These are phyloP conservation scores for Daldinia concentrica DNA, from an alignment of 495 filamentous ascomycete genomes.

Conservation along the genomic window DNA sequence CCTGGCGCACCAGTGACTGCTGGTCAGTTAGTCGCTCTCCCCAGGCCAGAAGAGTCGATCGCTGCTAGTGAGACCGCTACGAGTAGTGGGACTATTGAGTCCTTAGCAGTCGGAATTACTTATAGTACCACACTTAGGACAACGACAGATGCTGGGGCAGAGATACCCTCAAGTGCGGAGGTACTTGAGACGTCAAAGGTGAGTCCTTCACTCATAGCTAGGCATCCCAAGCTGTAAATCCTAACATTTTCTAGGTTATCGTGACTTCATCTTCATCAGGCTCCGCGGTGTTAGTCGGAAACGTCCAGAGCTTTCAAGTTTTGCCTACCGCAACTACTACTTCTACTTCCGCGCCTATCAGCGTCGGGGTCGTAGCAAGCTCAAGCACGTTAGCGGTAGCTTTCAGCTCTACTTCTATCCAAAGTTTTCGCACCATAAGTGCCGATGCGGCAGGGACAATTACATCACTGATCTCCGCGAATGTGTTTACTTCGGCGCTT, in stretches of 20 bases:
- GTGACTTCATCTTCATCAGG: constrained; percentile 1
- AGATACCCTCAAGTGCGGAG: no score
- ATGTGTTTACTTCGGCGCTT: constrained; percentile 16
- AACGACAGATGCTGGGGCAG: constrained; percentile 1
- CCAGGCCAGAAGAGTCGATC: neutral
- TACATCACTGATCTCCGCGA: constrained; percentile 5
- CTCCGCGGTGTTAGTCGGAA: neutral
- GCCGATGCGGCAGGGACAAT: neutral
- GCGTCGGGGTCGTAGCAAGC: constrained; percentile 11
- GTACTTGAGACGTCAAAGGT: constrained; percentile 12
- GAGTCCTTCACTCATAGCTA: neutral
- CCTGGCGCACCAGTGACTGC: constrained; percentile 31
- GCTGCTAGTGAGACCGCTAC: constrained; percentile 2
- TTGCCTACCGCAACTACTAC: neutral
- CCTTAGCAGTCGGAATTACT: neutral
- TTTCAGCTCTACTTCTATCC: constrained; percentile 9
- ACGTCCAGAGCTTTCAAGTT: constrained; percentile 28
- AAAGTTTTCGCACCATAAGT: constrained; percentile 27
- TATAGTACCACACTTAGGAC: constrained; percentile 14
- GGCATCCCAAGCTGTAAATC: neutral
- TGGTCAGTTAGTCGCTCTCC: constrained; percentile 37
- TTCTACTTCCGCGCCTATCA: constrained; percentile 8
- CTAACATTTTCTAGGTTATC: constrained; percentile 11
- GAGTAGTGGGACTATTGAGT: constrained; percentile 8
- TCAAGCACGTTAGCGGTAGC: constrained; percentile 6